These are phyloP conservation scores for Cercospora zeae-maydis DNA, from an alignment of 2,329 filamentous ascomycete species.

Conservation along the genomic window DNA sequence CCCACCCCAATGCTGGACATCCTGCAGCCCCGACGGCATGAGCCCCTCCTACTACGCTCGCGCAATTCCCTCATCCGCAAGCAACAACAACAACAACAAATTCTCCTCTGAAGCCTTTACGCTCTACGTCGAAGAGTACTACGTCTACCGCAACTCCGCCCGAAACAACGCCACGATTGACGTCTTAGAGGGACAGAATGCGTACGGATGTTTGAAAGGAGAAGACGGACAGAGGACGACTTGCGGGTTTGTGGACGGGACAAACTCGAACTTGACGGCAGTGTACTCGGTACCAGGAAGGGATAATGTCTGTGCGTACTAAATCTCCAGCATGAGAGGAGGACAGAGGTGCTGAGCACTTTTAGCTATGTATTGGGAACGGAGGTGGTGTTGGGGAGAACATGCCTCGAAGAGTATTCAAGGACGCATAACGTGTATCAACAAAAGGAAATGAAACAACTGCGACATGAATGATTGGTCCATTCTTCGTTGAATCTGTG, in stretches of 20 bases:
- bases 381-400: no score
- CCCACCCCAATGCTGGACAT: constrained; percentile 5
- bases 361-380: no score
- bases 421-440: no score
- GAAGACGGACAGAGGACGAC: not conserved
- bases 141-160: constrained; percentile 8
- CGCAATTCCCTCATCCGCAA: constrained; percentile 2
- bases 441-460: no score
- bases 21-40: not conserved
- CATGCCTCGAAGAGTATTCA: no score
- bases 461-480: no score
- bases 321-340: no score
- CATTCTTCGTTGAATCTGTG: not conserved
- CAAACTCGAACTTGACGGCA: not conserved
- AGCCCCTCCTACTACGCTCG: constrained; percentile 9
- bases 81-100: not conserved
- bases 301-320: not conserved
- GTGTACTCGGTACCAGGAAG: not conserved
- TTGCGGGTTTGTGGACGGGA: not conserved
- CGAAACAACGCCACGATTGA: constrained; percentile 11
- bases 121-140: constrained; percentile 15
- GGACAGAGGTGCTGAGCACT: no score
- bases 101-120: not conserved
- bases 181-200: not conserved
- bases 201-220: constrained; percentile 7